Percentiles rank a stretch among this genome's conserved stretches.
Evolutionary conservation across 108 stramenopile species (phyloP).

Genomic region (Thalassiosira profunda): DNA sequence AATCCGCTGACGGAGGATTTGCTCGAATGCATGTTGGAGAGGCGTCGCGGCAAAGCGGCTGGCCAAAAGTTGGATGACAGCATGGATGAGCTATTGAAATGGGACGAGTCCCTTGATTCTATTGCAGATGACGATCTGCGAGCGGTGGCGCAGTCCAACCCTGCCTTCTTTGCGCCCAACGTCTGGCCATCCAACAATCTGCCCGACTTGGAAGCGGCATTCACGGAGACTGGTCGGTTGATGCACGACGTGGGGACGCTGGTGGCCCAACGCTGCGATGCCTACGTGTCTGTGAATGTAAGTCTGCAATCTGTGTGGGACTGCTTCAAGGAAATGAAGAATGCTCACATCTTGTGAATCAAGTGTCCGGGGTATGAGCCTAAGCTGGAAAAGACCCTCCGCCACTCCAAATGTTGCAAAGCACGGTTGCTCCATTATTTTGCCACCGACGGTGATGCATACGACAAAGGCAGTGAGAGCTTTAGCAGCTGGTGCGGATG

Average conservation of each 20-base stretch:
- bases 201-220: conserved; percentile 77
- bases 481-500: conserved; percentile 93
- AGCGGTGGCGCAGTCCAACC: conserved; percentile 42
- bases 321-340: not conserved
- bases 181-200: conserved; percentile 77
- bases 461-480: not conserved
- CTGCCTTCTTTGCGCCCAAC: conserved; percentile 81
- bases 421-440: conserved; percentile 96
- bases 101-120: conserved; percentile 31
- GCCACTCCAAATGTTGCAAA: conserved; percentile 74
- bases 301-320: conserved; percentile 6
- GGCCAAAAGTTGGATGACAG: no score
- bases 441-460: conserved; percentile 23
- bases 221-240: conserved; percentile 78
- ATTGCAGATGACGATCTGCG: conserved; percentile 35
- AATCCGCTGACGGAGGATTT: conserved; percentile 88
- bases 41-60: conserved; percentile 18
- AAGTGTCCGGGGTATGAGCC: conserved; percentile 52
- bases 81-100: conserved; percentile 14
- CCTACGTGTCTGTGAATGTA: conserved; percentile 52
- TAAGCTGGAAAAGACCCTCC: conserved; percentile 63
- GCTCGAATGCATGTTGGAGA: conserved; percentile 33
- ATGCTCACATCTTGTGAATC: not conserved
- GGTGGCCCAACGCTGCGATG: conserved; percentile 85
- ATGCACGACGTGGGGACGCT: conserved; percentile 81